Base-by-base conservation (phyloP, 208 protist species). In the Vickermania ingenoplastis region DNA sequence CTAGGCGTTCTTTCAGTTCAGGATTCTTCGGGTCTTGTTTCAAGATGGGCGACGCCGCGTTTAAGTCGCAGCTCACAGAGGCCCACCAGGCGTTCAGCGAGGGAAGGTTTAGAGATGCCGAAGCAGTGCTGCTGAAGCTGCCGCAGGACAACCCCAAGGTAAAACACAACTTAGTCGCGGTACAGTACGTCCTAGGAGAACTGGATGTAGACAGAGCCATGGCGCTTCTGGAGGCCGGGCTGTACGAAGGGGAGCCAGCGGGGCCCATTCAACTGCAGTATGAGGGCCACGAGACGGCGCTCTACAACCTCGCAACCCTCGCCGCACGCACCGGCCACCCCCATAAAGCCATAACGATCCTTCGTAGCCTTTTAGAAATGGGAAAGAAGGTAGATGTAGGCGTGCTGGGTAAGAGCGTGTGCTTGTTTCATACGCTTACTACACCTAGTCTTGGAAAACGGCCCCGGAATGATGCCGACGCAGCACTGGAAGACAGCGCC, bases 351-450 rank as follows among this genome's bases (percentile, higher is more conserved):
- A 63, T 77, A 48, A 59, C 60, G 31, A 71, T 92, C 59, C 74
- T 95, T n/a, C 84, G 84, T 41, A 67, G 73, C 24, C 58, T 95
- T 30, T 70, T 95, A 13, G 73, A 77, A 31, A 77, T 87, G 61
- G 55, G 65, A 22, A 69, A 61, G 31, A 70, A 75, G 49, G 73
- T 95, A 27, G 58, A 78, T 14, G 55, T 82, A 36, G 49, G 74
- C 0, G 73, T 85, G 24, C 63, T 86, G 2, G 74, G 69, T 24
- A 66, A 81, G 41, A 77, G 63, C 28, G 50, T 95, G 3, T 91
- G 82, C 31, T 73, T 95, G 2, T 91, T 91, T 63, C 83, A 95
- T 56, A 71, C 72, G n/a, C 79, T 95, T 24, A 67, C 74, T 24
- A 23, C 62, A n/a, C 23, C 41, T 50, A 63, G 57, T 26, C 75